These are phyloP conservation scores for Plantago elongata DNA, from an alignment of 257 asterid genomes.

Conservation along the genomic window DNA sequence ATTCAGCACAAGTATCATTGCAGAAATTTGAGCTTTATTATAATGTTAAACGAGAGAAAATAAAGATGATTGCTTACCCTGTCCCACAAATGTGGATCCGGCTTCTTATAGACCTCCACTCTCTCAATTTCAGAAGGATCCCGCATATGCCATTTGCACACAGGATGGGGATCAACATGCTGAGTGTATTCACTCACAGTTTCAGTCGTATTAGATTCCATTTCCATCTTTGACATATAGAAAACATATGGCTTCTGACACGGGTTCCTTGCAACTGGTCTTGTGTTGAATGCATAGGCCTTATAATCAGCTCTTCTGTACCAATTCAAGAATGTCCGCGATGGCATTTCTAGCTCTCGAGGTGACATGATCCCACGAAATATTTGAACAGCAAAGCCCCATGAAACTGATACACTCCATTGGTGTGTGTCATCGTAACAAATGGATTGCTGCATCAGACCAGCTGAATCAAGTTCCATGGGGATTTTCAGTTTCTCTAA, in stretches of 20 bases:
- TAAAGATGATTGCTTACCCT: conserved; percentile 33
- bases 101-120: conserved; percentile 45
- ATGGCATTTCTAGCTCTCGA: conserved; percentile 66
- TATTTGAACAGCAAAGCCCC: conserved; percentile 62
- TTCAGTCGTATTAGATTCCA: conserved; percentile 29
- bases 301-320: conserved; percentile 59
- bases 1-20: no score
- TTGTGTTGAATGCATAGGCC: conserved; percentile 63
- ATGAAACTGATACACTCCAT: conserved; percentile 61
- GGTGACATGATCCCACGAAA: conserved; percentile 61
- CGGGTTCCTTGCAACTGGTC: conserved; percentile 59
- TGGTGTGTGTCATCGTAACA: conserved; percentile 44
- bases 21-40: background rate
- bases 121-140: conserved; percentile 35
- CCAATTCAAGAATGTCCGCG: conserved; percentile 69
- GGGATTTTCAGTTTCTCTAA: conserved; percentile 38
- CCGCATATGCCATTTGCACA: conserved; percentile 45
- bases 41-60: background rate
- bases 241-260: conserved; percentile 62
- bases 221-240: conserved; percentile 32
- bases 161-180: conserved; percentile 37
- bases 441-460: conserved; percentile 62
- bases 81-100: conserved; percentile 51
- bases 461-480: conserved; percentile 46
- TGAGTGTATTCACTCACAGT: conserved; percentile 39